Base-by-base conservation (phyloP, 352 stramenopile species). In the Phytophthora pistaciae region DNA sequence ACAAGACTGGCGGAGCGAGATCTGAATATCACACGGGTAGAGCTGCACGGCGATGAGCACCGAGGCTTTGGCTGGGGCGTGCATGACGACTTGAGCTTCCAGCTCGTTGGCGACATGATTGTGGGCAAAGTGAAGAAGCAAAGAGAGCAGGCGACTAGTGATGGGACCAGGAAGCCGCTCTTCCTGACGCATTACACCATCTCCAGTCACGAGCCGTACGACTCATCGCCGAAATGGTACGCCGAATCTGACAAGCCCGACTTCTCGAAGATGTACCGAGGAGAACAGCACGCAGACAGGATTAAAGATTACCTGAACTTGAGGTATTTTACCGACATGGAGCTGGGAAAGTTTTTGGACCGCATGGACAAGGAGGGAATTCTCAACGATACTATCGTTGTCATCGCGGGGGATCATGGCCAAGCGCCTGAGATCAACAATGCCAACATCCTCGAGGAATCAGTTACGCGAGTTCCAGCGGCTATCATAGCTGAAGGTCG, bases 181-280 rank as follows among this genome's bases (percentile, higher is more conserved):
- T 91, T 88, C 59, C 49, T 87, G 25, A 91, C 79, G 14, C 79
- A 88, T 44, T 91, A 89, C 64, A 87, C 80, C 23, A 91, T 89
- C 60, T 87, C 78, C 4, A 89, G 77, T 56, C 81, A 89, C 64
- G 73, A 62, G 61, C 72, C 64, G 68, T 79, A 64, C 31, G 27
- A 49, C 38, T 78, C 25, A 29, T 62, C 58, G 21, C 77, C 83
- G 1, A 70, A 61, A 40, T 89, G 83, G 83, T 87, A 84, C 62
- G 38, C 80, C 1, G n/a, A 75, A 67, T 73, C 57, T 3, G 56
- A 52, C 6, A 76, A 91, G 18, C 84, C 82, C 0, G 79, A 90
- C 36, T 88, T 92, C 52, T 88, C 80, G 5, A 50, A 59, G 11
- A 68, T 92, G 18, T 91, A 88, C 52, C 49, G 66, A 27, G 76